These are phyloP conservation scores for Hypsizygus ulmarius DNA, from an alignment of 1,284 basidiomycete species.

Conservation along the genomic window DNA sequence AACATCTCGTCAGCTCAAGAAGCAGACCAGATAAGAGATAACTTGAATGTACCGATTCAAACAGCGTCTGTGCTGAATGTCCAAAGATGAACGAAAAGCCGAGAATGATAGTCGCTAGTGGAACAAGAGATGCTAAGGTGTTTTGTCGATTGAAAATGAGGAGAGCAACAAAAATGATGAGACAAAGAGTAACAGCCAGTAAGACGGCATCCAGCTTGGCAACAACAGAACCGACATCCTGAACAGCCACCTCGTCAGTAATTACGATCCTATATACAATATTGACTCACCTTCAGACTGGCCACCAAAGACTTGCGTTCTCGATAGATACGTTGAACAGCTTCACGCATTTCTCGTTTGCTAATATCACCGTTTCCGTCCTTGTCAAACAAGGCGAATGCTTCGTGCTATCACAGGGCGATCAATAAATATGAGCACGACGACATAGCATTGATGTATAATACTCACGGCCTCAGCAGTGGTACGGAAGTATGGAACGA, in stretches of 20 bases:
- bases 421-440: not conserved
- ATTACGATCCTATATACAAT: conserved; percentile 6
- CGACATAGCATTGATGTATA: not conserved
- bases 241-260: conserved; percentile 3
- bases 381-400: conserved; percentile 78
- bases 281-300: conserved; percentile 56
- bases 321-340: conserved; percentile 78
- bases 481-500: conserved; percentile 74
- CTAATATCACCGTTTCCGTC: conserved; percentile 83
- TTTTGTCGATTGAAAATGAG: conserved; percentile 75
- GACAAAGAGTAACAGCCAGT: conserved; percentile 55
- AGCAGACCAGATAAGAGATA: not conserved
- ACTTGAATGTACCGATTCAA: conserved; percentile 61
- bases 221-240: conserved; percentile 72
- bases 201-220: conserved; percentile 76
- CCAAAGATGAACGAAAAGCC: conserved; percentile 83
- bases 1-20: conserved; percentile 1
- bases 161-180: conserved; percentile 71
- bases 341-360: conserved; percentile 81
- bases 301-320: conserved; percentile 74
- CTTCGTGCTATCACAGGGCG: conserved; percentile 48
- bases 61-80: conserved; percentile 78
- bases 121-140: conserved; percentile 76
- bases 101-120: conserved; percentile 76
- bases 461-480: conserved; percentile 65